Base-by-base conservation (phyloP, 352 stramenopile genomes). In the Globisporangium nagaii region DNA sequence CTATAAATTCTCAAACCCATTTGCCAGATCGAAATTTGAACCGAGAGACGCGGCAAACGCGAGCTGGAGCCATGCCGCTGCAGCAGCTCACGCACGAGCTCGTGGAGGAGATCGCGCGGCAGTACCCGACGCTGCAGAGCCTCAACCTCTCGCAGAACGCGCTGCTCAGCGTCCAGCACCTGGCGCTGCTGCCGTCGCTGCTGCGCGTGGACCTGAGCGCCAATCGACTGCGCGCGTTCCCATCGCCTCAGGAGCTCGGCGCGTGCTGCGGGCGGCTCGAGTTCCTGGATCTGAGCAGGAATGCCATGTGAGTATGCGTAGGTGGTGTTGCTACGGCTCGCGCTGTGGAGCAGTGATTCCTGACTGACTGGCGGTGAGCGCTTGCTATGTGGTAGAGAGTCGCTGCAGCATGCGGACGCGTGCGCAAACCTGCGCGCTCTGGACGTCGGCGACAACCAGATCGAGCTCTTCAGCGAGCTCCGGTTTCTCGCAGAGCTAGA, bases 31-130 rank as follows among this genome's bases (percentile, higher is more conserved):
- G n/a, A n/a, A n/a, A n/a, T 39, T 39, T 39, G 34, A 34, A 24
- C 41, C 6, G 31, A 19, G 4, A 8, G 10, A 24, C n/a, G 22
- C n/a, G 8, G 24, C 24, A 48, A 34, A n/a, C n/a, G n/a, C n/a
- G n/a, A n/a, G n/a, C n/a, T n/a, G n/a, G n/a, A n/a, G n/a, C n/a
- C 15, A 86, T 86, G 75, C 68, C 71, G 48, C 63, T 90, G 6
- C 45, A 71, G 48, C 53, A 65, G 63, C 68, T 91, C 42, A 86
- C 78, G 47, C 66, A 49, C 15, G 74, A 89, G 65, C 70, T 91
- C 58, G 74, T 79, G 36, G 61, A 62, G 44, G 69, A 86, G 60
- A 79, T 91, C 61, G 74, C 72, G 66, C 57, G 53, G 24, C 68
- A 86, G 56, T 74, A 81, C 57, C 80, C 80, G 59, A 20, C 62